Evolutionary conservation across 139 green algal genomes (phyloP).

Genomic region (Spirogloea muscicola): DNA sequence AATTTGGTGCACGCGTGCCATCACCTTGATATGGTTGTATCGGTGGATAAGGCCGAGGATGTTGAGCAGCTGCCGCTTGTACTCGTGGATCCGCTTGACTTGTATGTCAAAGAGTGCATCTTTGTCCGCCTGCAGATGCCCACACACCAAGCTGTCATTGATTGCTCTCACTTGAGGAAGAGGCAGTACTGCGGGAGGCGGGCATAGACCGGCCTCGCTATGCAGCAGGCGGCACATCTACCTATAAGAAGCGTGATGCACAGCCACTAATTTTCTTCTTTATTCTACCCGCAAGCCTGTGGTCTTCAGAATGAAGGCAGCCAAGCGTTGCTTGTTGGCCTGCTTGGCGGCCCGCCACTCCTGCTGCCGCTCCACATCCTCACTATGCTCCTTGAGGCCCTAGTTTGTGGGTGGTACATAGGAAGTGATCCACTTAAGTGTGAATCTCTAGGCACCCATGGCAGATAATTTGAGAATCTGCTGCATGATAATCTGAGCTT

Average conservation of each 20-base stretch:
- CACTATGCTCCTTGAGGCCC: slow-evolving; percentile 35
- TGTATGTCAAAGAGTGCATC: slow-evolving; percentile 92
- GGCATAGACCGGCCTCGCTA: no score
- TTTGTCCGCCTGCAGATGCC: slow-evolving; percentile 56
- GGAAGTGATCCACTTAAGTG: not conserved
- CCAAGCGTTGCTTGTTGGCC: slow-evolving; percentile 71
- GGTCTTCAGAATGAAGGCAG: slow-evolving; percentile 64
- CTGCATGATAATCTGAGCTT: no score
- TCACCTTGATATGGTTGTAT: slow-evolving; percentile 54
- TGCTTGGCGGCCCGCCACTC: slow-evolving; percentile 71
- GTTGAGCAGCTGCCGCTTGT: slow-evolving; percentile 92
- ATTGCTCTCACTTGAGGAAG: no score
- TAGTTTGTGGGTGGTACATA: slow-evolving; percentile 1
- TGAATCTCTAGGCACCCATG: no score
- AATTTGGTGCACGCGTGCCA: not conserved
- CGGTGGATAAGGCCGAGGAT: slow-evolving; percentile 64
- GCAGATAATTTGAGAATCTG: no score
- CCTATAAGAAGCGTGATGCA: no score
- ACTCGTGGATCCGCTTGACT: slow-evolving; percentile 99
- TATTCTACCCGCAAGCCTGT: no score
- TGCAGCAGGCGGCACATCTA: no score
- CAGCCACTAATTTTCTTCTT: no score
- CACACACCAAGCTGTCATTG: no score
- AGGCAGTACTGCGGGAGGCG: no score
- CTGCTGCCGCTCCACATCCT: slow-evolving; percentile 49